Evolutionary conservation across 768 basidiomycete genomes (phyloP), one percentile per base, ranked within the genome.

Genomic region (Chalciporus piperatus): DNA sequence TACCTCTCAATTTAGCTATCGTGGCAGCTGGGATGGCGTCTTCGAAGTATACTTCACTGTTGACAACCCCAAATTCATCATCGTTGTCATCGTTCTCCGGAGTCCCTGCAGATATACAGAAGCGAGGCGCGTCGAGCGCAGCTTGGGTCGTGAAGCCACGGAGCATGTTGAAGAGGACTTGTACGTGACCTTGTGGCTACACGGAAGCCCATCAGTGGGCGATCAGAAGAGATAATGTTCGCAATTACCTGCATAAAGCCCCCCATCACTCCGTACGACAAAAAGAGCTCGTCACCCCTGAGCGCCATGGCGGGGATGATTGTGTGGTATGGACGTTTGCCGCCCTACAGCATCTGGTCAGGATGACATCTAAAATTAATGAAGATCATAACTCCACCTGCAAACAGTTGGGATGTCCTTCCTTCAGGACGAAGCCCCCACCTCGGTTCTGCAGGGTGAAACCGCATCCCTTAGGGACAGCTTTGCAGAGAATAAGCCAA

Each of bases 381-480:
- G 25, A 5, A 30, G 17, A 51, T 12, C 32, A 12, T 10, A 41
- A 13, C 48, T 62, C 53, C 47, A 89, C 92, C 72, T 86, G 74
- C 47, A 98, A 72, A 27, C 78, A 80, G 63, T 99, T 98, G 1
- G 92, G 88, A 65, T 98, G 96, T 1, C 81, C 82, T 50, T 90
- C 81, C 47, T 78, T 76, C 20, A 98, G 74, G 7, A 82, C 75
- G 67, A 99, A 99, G 6, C 89, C 87, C 11, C 83, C 76, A 2
- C 97, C 97, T 50, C 97, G 80, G 69, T 97, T 97, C 70, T 99
- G 97, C 13, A 99, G 78, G 0, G 94, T 97, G 68, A 99, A 99
- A 0, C 97, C 97, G 60, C 94, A 97, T 0, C 87, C 93, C 59
- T 89, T 86, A 0, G 97, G 97, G 35, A 99, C 76, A 28, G 96